Evolutionary conservation across 768 basidiomycete genomes (phyloP), one percentile per base, ranked within the genome.

Genomic region (Tulasnella sp.): DNA sequence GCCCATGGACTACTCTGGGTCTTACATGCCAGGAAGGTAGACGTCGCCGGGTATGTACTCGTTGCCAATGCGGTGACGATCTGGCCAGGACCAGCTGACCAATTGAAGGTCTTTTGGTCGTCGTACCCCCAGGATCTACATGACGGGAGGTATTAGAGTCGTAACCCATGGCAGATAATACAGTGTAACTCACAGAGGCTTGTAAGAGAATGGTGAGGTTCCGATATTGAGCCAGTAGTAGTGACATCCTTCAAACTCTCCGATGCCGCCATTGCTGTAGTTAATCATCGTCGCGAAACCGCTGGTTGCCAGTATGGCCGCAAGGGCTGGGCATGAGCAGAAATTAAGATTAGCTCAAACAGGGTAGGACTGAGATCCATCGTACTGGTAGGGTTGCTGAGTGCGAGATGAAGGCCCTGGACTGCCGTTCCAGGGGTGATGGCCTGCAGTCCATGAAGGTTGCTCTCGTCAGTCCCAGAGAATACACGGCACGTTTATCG

Each of bases 151-250:
- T 34, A 69, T 69, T 69, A 69, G 28, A 28, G 34, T 1, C 3
- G 64, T 8, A 5, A 5, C 31, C 31, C 28, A 37, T 16, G 28
- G 12, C 12, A 2, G 34, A 14, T 0, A 31, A 28, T 18, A 6
- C 2, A 69, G 11, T 6, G 37, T n/a, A 0, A 14, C 76, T 34
- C 9, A 76, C 76, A 76, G 34, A 34, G 76, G 76, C n/a, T 76
- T 76, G 42, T 50, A 76, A 12, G 41, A 50, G 28, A 20, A 12
- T 8, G 48, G 18, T 46, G 46, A 50, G 3, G 28, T 58, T 24
- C 76, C 76, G 54, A 76, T 76, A 28, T 76, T 76, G 16, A 76
- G 54, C 76, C 76, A 76, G 9, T 34, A 58, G n/a, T 44, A 46
- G 28, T 76, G 44, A 31, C 76, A 76, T 16, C 18, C 11, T 24